Conservation (phyloP, 2,329 filamentous ascomycete species). For the Nectriaceae sp. region DNA sequence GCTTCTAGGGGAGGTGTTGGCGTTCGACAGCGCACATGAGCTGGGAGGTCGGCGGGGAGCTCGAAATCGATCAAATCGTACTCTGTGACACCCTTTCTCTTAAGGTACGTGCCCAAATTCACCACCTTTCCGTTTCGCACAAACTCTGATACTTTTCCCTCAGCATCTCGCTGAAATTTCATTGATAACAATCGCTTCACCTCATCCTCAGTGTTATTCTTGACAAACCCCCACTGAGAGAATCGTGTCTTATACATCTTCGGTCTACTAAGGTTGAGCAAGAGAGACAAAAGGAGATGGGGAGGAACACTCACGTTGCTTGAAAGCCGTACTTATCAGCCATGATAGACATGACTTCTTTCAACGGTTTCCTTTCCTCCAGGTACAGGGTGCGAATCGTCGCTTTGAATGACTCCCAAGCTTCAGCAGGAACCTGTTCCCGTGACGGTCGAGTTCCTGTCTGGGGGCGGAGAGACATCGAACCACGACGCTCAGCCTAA, state of each 20-base stretch:
- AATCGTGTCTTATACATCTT: slow-evolving; percentile 60
- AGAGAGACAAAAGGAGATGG: not conserved
- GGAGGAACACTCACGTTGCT: slow-evolving; percentile 44
- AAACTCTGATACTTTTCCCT: slow-evolving; percentile 55
- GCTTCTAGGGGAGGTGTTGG: slow-evolving; percentile 46
- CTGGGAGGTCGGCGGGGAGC: slow-evolving; percentile 42
- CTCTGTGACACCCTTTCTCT: slow-evolving; percentile 54
- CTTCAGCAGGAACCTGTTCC: slow-evolving; percentile 47
- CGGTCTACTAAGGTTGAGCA: slow-evolving; percentile 38
- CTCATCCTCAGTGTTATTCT: slow-evolving; percentile 57
- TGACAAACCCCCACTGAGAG: slow-evolving; percentile 56
- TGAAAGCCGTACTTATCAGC: slow-evolving; percentile 49
- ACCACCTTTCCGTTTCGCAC: slow-evolving; percentile 54
- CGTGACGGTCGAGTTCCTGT: slow-evolving; percentile 39
- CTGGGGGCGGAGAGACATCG: slow-evolving; percentile 32
- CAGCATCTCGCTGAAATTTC: slow-evolving; percentile 54
- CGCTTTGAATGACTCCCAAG: slow-evolving; percentile 50
- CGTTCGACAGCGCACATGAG: slow-evolving; percentile 46
- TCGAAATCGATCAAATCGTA: slow-evolving; percentile 53
- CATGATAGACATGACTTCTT: slow-evolving; percentile 55
- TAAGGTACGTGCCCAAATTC: slow-evolving; percentile 53
- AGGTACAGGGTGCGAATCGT: slow-evolving; percentile 49
- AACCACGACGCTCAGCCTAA: slow-evolving; percentile 31
- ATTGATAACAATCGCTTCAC: slow-evolving; percentile 52
- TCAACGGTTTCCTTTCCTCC: slow-evolving; percentile 52